Evolutionary conservation across 495 filamentous ascomycete species (phyloP).

Genomic region (Aspergillus carlsbadensis): DNA sequence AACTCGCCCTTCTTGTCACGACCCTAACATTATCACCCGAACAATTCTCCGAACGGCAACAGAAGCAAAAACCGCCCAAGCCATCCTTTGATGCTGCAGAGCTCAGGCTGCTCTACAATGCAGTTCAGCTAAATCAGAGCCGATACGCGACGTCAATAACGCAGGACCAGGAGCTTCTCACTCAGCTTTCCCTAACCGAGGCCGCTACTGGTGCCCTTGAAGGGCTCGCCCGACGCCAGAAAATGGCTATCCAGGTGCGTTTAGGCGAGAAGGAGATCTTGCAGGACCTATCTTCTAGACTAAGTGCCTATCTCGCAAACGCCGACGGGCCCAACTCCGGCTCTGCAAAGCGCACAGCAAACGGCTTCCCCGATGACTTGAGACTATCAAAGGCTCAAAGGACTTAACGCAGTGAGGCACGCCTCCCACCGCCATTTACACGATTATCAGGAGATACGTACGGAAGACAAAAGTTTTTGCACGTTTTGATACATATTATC

Average conservation of each 20-base stretch:
- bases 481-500: constrained; percentile 26
- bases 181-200: constrained; percentile 22
- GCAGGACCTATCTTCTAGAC: constrained; percentile 43
- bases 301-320: constrained; percentile 24
- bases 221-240: constrained; percentile 37
- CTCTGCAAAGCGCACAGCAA: constrained; percentile 17
- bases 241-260: constrained; percentile 75
- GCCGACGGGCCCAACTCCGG: constrained; percentile 1
- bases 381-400: constrained; percentile 41
- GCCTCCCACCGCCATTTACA: background rate
- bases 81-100: constrained; percentile 28
- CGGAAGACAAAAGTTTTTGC: constrained; percentile 24
- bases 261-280: constrained; percentile 78
- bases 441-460: background rate
- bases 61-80: constrained; percentile 50
- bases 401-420: constrained; percentile 19
- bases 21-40: constrained; percentile 43
- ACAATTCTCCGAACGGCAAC: constrained; percentile 33
- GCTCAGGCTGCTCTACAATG: constrained; percentile 30
- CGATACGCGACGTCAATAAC: constrained; percentile 63
- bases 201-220: constrained; percentile 23
- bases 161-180: constrained; percentile 59
- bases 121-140: constrained; percentile 27
- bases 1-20: constrained; percentile 50
- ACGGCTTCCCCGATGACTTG: constrained; percentile 29